These are phyloP conservation scores for Saussurea involucrata DNA, from an alignment of 129 eudicot species.

Conservation along the genomic window DNA sequence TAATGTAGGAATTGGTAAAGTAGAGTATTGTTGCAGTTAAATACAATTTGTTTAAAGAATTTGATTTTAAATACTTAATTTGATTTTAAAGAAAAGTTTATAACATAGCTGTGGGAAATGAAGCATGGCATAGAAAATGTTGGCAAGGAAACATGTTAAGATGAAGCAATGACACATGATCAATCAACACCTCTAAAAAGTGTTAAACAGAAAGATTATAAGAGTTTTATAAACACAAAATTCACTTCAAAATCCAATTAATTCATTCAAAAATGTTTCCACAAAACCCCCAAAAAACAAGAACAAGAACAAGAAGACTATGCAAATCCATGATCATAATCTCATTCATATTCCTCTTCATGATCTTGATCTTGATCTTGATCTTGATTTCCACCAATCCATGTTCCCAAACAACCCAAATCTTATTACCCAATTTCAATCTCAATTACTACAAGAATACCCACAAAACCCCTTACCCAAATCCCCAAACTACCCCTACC, in stretches of 20 bases:
- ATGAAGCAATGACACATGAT: conserved; percentile 6
- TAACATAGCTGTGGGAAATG: no score
- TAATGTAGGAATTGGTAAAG: no score
- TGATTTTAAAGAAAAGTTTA: no score
- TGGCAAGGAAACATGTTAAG: conserved; percentile 1
- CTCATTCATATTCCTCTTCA: conserved; percentile 15
- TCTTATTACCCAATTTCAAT: conserved; percentile 22
- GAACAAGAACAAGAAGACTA: conserved; percentile 22
- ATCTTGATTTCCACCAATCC: conserved; percentile 27
- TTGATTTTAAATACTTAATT: no score
- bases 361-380: conserved; percentile 23
- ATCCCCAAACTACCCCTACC: conserved; percentile 26
- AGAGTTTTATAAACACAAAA: not conserved
- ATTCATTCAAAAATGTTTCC: conserved; percentile 11
- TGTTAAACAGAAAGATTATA: not conserved
- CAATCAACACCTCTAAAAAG: conserved; percentile 7
- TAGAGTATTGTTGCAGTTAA: no score
- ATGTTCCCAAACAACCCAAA: conserved; percentile 30
- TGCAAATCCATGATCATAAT: conserved; percentile 28
- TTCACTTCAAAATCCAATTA: not conserved
- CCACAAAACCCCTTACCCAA: conserved; percentile 4
- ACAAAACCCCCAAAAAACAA: conserved; percentile 17
- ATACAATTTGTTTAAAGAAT: no score
- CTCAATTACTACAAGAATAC: conserved; percentile 28
- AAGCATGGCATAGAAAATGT: conserved; percentile 12